Percentiles rank a stretch among this genome's conserved stretches.
Conservation (phyloP, 371 early-diverging fungal genomes). For the Syncephalis plumigaleata region DNA sequence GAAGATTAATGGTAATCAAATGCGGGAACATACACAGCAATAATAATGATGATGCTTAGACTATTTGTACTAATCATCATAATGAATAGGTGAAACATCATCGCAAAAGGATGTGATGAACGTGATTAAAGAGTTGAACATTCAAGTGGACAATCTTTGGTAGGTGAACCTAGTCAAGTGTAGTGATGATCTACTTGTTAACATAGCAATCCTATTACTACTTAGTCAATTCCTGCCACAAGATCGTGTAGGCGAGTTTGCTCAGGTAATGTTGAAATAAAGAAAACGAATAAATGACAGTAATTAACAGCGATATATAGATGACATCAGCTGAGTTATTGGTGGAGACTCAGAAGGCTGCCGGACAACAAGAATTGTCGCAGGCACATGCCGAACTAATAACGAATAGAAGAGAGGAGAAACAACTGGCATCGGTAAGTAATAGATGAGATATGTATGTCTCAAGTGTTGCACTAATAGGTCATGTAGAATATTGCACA, state of each 20-base stretch:
- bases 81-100: conserved; percentile 23
- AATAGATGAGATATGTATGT: not conserved
- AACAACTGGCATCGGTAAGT: conserved; percentile 21
- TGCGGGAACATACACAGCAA: no score
- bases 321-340: conserved; percentile 60
- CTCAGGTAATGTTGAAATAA: conserved; percentile 28
- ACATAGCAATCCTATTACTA: not conserved
- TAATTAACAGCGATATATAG: conserved; percentile 15
- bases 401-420: conserved; percentile 38
- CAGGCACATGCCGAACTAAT: conserved; percentile 48
- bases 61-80: not conserved
- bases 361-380: conserved; percentile 46
- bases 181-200: not conserved
- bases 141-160: conserved; percentile 95
- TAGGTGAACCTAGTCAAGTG: conserved; percentile 22
- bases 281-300: not conserved
- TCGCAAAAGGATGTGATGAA: conserved; percentile 42
- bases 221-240: conserved; percentile 88
- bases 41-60: no score
- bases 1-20: conserved; percentile 56
- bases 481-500: conserved; percentile 20
- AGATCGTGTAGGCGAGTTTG: conserved; percentile 85
- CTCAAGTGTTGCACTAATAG: no score
- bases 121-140: conserved; percentile 36
- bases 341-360: conserved; percentile 68